Percentiles rank a stretch among this genome's conserved stretches.
Conservation (phyloP, 768 basidiomycete species). For the Tylopilus felleus region DNA sequence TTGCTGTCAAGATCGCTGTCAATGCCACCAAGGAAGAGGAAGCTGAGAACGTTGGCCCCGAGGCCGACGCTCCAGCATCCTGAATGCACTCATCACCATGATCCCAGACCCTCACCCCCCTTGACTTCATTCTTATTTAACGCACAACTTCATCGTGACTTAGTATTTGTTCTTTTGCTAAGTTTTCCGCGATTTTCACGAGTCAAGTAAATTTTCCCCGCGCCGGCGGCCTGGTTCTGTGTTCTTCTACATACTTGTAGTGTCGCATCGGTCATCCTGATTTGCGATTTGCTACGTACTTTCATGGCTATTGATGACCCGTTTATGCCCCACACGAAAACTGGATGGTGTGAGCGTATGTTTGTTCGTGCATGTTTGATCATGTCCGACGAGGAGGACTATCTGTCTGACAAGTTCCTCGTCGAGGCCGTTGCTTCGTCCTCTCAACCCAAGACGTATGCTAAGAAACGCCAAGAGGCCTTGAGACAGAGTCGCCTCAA, state of each 20-base stretch:
- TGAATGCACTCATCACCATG: slow-evolving; percentile 20
- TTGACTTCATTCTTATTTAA: slow-evolving; percentile 29
- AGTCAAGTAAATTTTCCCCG: slow-evolving; percentile 28
- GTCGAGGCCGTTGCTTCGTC: slow-evolving; percentile 34
- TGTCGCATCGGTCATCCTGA: slow-evolving; percentile 28
- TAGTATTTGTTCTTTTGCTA: slow-evolving; percentile 34
- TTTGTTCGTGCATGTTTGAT: slow-evolving; percentile 18
- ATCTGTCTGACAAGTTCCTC: slow-evolving; percentile 86
- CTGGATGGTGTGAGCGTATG: slow-evolving; percentile 9
- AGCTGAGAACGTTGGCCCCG: slow-evolving; percentile 35
- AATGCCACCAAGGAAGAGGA: slow-evolving; percentile 69
- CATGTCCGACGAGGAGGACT: slow-evolving; percentile 81
- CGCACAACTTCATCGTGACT: slow-evolving; percentile 29
- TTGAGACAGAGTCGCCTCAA: slow-evolving; percentile 53
- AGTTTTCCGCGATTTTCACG: slow-evolving; percentile 37
- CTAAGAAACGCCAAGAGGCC: slow-evolving; percentile 66
- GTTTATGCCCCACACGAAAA: slow-evolving; percentile 14
- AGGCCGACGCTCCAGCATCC: slow-evolving; percentile 30
- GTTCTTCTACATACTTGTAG: slow-evolving; percentile 32
- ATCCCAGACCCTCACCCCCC: slow-evolving; percentile 16
- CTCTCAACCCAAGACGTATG: slow-evolving; percentile 58
- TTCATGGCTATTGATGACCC: slow-evolving; percentile 29
- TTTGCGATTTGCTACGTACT: slow-evolving; percentile 27
- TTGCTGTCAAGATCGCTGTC: slow-evolving; percentile 95
- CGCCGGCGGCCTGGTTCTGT: slow-evolving; percentile 46